phyloP scores from a whole-genome alignment of 805 yeast genomes.

The Ogataea siamensis region DNA sequence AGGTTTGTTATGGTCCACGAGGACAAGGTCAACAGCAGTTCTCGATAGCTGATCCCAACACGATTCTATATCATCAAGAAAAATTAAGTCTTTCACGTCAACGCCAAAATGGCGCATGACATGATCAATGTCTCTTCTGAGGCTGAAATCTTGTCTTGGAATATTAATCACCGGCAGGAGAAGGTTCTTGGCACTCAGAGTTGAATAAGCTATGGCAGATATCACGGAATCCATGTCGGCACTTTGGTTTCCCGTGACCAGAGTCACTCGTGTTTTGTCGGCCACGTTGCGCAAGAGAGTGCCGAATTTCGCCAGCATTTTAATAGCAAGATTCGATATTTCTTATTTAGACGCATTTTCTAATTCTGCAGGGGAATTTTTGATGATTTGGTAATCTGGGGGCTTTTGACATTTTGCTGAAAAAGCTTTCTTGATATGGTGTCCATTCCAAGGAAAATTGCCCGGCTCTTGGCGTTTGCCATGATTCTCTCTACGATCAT shows the following conservation, averaged over 20 bases:
- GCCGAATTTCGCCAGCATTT: constrained; percentile 5
- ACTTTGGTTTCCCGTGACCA: constrained; percentile 81
- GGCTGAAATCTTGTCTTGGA: constrained; percentile 56
- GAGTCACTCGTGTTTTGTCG: constrained; percentile 14
- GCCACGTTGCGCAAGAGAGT: constrained; percentile 1
- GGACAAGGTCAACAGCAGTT: constrained; percentile 40
- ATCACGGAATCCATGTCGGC: constrained; percentile 89
- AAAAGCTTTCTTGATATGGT: constrained; percentile 6
- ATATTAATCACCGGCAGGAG: constrained; percentile 76
- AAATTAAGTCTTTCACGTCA: constrained; percentile 49
- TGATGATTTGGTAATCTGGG: constrained; percentile 9
- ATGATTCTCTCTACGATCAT: constrained; percentile 7
- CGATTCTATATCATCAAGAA: constrained; percentile 60
- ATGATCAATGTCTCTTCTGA: constrained; percentile 68
- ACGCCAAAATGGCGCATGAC: constrained; percentile 51
- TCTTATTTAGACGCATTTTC: background rate
- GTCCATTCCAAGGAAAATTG: constrained; percentile 13
- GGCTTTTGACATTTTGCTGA: constrained; percentile 8
- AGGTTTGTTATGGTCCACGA: constrained; percentile 82
- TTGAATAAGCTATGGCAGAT: constrained; percentile 71
- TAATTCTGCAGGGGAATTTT: constrained; percentile 4
- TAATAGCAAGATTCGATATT: background rate
- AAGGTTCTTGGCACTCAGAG: constrained; percentile 35
- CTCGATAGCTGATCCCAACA: constrained; percentile 10
- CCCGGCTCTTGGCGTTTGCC: constrained; percentile 13